These are phyloP conservation scores for Xerocomellus intermedius DNA, from an alignment of 768 basidiomycete species.

Conservation along the genomic window DNA sequence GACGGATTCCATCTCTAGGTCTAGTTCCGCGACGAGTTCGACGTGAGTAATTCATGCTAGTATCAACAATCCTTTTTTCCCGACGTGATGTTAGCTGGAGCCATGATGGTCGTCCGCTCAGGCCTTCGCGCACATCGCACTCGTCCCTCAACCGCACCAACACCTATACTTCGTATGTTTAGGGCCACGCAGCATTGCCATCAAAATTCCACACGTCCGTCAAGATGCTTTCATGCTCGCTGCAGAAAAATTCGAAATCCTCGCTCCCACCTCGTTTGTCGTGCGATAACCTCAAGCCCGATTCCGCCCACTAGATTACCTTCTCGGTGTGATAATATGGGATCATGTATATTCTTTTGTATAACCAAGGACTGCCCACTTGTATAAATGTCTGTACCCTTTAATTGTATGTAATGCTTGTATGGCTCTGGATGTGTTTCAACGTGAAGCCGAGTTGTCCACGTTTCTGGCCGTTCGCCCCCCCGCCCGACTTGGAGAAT, in stretches of 20 bases:
- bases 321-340: conserved; percentile 27
- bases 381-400: conserved; percentile 22
- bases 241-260: background rate
- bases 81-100: conserved; percentile 29
- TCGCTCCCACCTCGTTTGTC: conserved; percentile 6
- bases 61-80: background rate
- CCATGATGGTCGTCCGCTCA: conserved; percentile 21
- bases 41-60: conserved; percentile 22
- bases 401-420: conserved; percentile 25
- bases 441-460: background rate
- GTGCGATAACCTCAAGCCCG: conserved; percentile 21
- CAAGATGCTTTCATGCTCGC: conserved; percentile 23
- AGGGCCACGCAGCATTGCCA: conserved; percentile 2
- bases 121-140: conserved; percentile 12
- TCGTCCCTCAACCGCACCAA: conserved; percentile 18
- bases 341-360: conserved; percentile 34
- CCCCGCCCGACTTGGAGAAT: background rate
- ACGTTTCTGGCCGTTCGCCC: too few species aligned
- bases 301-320: conserved; percentile 12
- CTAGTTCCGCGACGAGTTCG: conserved; percentile 34
- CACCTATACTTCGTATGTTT: conserved; percentile 23
- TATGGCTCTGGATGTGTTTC: conserved; percentile 2
- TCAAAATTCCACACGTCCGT: conserved; percentile 2
- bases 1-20: conserved; percentile 29
- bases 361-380: conserved; percentile 19